phyloP scores from a whole-genome alignment of 2,329 filamentous ascomycete genomes.

The Alternaria conjuncta region DNA sequence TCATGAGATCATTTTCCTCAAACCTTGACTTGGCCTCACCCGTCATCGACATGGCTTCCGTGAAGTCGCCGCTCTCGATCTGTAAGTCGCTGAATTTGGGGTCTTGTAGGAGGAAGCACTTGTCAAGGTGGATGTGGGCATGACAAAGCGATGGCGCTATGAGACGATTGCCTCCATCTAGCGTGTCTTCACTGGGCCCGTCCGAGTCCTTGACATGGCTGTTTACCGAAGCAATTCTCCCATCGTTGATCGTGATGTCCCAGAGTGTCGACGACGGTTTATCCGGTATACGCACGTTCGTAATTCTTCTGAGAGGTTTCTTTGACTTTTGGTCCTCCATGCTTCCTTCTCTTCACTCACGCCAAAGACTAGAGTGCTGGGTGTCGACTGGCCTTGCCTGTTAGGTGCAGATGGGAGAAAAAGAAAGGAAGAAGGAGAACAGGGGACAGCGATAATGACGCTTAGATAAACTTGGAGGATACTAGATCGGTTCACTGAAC shows the following conservation, averaged over 20 bases:
- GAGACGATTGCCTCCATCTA: slow-evolving; percentile 53
- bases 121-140: slow-evolving; percentile 76
- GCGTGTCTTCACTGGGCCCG: slow-evolving; percentile 33
- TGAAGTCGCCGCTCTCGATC: slow-evolving; percentile 67
- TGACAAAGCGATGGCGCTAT: slow-evolving; percentile 68
- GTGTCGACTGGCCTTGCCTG: not conserved
- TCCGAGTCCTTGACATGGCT: slow-evolving; percentile 26
- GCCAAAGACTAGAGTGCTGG: not conserved
- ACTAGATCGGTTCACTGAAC: slow-evolving; percentile 9
- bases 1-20: slow-evolving; percentile 66
- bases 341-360: slow-evolving; percentile 1
- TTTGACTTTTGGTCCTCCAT: slow-evolving; percentile 11
- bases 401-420: slow-evolving; percentile 10
- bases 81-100: slow-evolving; percentile 66
- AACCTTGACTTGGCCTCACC: slow-evolving; percentile 68
- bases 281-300: slow-evolving; percentile 44
- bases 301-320: slow-evolving; percentile 36
- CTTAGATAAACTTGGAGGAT: slow-evolving; percentile 9
- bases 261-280: slow-evolving; percentile 41
- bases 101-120: slow-evolving; percentile 66
- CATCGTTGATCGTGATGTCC: slow-evolving; percentile 46
- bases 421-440: slow-evolving; percentile 31
- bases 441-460: slow-evolving; percentile 18
- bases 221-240: slow-evolving; percentile 43
- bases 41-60: slow-evolving; percentile 68